A percentile compares a stretch with the other conserved stretches of the same genome.
phyloP scores from a whole-genome alignment of 257 asterid species.

The Nicotiana undulata region DNA sequence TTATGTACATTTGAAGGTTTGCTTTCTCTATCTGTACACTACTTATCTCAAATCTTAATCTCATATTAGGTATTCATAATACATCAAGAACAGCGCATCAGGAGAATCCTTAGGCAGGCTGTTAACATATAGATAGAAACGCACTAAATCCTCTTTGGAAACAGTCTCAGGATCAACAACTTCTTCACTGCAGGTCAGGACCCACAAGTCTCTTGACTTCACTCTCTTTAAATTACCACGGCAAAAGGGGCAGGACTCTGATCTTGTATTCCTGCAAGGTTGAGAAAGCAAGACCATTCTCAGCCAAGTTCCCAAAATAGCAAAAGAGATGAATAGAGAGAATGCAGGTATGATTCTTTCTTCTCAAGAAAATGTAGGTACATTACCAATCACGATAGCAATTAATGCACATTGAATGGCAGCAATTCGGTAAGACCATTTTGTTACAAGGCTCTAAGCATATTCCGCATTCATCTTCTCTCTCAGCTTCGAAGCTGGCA shows the following conservation, averaged over 20 bases:
- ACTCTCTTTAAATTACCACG: slow-evolving; percentile 77
- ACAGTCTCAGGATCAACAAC: slow-evolving; percentile 54
- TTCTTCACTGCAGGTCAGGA: slow-evolving; percentile 65
- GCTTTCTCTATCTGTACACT: slow-evolving; percentile 34
- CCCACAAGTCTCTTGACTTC: slow-evolving; percentile 74
- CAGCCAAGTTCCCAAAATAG: not conserved
- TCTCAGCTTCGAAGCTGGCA: slow-evolving; percentile 32
- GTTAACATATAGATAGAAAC: slow-evolving; percentile 59
- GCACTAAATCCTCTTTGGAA: slow-evolving; percentile 49
- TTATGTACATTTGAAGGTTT: slow-evolving; percentile 54
- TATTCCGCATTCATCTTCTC: slow-evolving; percentile 68
- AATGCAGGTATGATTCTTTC: not conserved
- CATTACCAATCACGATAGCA: slow-evolving; percentile 86
- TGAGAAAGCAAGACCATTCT: not conserved
- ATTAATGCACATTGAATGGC: slow-evolving; percentile 91
- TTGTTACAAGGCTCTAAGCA: slow-evolving; percentile 86
- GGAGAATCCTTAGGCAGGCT: slow-evolving; percentile 74
- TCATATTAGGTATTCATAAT: slow-evolving; percentile 70
- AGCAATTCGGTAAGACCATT: slow-evolving; percentile 85
- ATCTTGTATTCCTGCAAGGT: slow-evolving; percentile 63
- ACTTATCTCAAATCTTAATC: slow-evolving; percentile 9
- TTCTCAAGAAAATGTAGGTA: slow-evolving; percentile 4
- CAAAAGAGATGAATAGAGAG: not conserved
- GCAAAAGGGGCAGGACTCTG: slow-evolving; percentile 86
- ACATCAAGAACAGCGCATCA: slow-evolving; percentile 65